Base-by-base conservation (phyloP, 2,329 filamentous ascomycete species). In the Beauveria caledonica region DNA sequence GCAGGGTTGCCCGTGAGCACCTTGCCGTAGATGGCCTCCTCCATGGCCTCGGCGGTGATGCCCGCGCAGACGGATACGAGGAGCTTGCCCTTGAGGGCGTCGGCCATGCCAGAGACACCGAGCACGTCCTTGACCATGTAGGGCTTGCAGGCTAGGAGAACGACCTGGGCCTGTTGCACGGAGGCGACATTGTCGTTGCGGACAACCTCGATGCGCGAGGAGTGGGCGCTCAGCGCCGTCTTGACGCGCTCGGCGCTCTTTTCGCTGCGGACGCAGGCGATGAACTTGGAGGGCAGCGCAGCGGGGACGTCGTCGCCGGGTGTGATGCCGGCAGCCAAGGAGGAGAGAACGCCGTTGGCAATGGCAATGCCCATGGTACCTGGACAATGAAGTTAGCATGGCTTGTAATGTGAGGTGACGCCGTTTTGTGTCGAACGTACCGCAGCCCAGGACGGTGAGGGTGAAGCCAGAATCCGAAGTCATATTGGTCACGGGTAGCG, bases 301-400 rank as follows among this genome's bases (percentile, higher is more conserved):
- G 76, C 66, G 15, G 86, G 84, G 9, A 81, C 66, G 58, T 80
- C 78, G 45, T 80, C 76, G 52, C 69, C 67, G 2, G 77, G 78
- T 3, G 76, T 78, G 75, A 65, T 73, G 80, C 64, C 74, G 74
- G 55, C 80, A 44, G 77, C 76, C 49, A 94, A 80, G 11, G 88
- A 89, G 62, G 84, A 79, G 66, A 95, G 82, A 69, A 96, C 87
- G 64, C 90, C 91, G 59, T 83, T 86, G 61, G 95, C 83, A 66
- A 96, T 92, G 61, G 90, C 90, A 63, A 90, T 89, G 62, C 91
- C 91, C 85, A 96, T 89, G 58, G 86, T 92, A 65, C 90, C 88
- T 92, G 54, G 58, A 48, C 21, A 57, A 54, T 17, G 42, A 48
- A 61, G 57, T 67, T 48, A 68, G 62, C 53, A 58, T 59, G 17